Evolutionary conservation across 129 eudicot species (phyloP).

Genomic region (Ambrosia trifida): DNA sequence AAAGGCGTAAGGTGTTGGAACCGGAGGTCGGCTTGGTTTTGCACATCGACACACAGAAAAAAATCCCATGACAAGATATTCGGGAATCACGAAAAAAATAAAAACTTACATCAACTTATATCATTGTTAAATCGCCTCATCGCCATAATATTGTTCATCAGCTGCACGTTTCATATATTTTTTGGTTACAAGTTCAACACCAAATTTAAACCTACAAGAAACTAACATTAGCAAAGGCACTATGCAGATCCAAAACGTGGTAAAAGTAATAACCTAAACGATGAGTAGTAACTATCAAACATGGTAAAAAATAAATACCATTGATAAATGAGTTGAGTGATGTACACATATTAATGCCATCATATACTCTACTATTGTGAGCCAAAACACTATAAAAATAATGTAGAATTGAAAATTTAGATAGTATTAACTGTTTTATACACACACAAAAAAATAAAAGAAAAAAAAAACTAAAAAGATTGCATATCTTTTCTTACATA

Average conservation of each 20-base stretch:
- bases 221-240: conserved; percentile 9
- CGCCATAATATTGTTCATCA: conserved; percentile 91
- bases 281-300: background rate
- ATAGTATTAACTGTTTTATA: no score
- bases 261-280: background rate
- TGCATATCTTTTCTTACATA: no score
- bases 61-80: no score
- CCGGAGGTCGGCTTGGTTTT: no score
- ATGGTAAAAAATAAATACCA: conserved; percentile 44
- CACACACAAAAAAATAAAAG: no score
- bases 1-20: no score
- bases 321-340: conserved; percentile 70
- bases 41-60: no score
- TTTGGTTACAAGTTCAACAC: conserved; percentile 79
- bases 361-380: conserved; percentile 87
- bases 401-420: conserved; percentile 2
- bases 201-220: conserved; percentile 67
- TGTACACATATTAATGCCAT: conserved; percentile 92
- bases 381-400: conserved; percentile 76
- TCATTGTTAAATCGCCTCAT: conserved; percentile 49
- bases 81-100: no score
- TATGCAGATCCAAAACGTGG: background rate
- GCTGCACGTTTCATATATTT: conserved; percentile 67
- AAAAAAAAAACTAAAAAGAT: no score
- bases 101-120: no score